Base-by-base conservation (phyloP, 1,139 yeast genomes). In the Saccharomyces uvarum region DNA sequence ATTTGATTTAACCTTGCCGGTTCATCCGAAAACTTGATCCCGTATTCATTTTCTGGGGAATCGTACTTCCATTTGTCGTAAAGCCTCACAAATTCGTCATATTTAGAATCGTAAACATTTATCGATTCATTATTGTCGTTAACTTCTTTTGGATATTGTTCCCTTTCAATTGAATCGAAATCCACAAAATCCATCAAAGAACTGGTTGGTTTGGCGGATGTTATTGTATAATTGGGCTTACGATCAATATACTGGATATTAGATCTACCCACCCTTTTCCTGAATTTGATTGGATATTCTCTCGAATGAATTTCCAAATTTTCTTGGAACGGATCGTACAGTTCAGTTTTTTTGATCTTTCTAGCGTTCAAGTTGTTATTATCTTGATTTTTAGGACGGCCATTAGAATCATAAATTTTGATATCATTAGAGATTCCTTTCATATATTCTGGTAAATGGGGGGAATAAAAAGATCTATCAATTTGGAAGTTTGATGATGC, bases 51-150 rank as follows among this genome's bases (percentile, higher is more conserved):
- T 52, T 74, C 78, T 61, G 89, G 96, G 49, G 79, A 74, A 67
- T 90, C 96, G 69, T 83, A 88, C 69, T 77, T 79, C 87, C 89
- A 89, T 58, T 85, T 80, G 46, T 91, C 88, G 53, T 79, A 80
- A 53, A 84, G 70, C 60, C 96, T 77, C 54, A 74, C 72, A 42
- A 77, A 67, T 16, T 71, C 68, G 67, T 83, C 88, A n/a, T 69
- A 70, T 54, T 75, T 73, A 21, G 83, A 80, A 56, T 83, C 84
- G 63, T 85, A 85, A n/a, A 79, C 85, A 58, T 73, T 67, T 11
- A 71, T 63, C 13, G 61, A 63, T 8, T 63, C 62, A 14, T 62
- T 62, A 24, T 63, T 62, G 11, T 60, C 54, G 7, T 26, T 32
- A 16, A 21, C 27, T 51, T 67, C 66, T 16, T 16, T 38, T 16